Base-by-base conservation (phyloP, 768 basidiomycete genomes). In the Phylloporus arenicola region DNA sequence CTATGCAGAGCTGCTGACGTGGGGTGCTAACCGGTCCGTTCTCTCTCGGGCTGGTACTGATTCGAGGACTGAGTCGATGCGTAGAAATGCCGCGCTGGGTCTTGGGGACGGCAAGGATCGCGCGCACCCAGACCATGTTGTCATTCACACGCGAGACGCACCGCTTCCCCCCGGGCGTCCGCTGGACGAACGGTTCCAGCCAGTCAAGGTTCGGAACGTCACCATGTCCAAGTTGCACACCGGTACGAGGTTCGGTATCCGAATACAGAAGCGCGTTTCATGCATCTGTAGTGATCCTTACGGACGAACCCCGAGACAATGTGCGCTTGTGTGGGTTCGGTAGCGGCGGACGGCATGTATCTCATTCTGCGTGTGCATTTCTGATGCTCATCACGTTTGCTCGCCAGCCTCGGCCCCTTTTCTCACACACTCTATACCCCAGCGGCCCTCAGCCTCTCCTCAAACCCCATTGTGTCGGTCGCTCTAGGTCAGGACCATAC, bases 401-500 rank as follows among this genome's bases (percentile, higher is more conserved):
- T 20, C 48, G 46, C 35, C 48, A 89, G 89, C 16, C 76, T 93
- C 14, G 93, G 91, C 3, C 77, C 78, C 3, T 77, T 76, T 3
- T 78, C 86, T 35, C 87, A 92, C 59, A 92, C 86, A 13, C 90
- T 93, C 64, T 86, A 86, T 54, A 73, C 75, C 12, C 75, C 92
- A 27, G 77, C 77, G 37, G 80, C 84, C 1, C 65, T 89, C 14
- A 62, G 77, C 1, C 78, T 81, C 27, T 72, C 86, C 39, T 69
- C 78, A 1, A 73, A 82, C 34, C 70, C 72, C 0, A 77, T 93
- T 27, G 69, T 75, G 6, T 72, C 81, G 13, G 78, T 97, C 22
- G 91, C 92, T 0, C 74, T 93, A 7, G 94, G 91, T 11, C 95
- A 95, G 65, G 96, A 99, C 60, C 96, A 98, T 63, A 94, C 94